phyloP scores from a whole-genome alignment of 2,329 filamentous ascomycete species.

The Fusarium bulbicola region DNA sequence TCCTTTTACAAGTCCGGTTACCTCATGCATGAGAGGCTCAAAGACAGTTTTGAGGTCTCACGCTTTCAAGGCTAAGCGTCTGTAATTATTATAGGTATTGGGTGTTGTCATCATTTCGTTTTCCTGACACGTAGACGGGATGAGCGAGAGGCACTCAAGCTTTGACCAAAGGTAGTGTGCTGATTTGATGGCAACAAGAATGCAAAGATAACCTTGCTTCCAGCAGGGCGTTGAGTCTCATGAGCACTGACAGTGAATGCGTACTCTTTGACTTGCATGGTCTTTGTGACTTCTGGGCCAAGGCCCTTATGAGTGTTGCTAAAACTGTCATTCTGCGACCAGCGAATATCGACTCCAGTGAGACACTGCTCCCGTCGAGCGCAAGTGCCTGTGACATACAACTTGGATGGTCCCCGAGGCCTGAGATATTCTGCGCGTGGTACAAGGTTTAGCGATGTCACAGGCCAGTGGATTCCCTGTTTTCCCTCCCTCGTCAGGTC shows the following conservation, averaged over 20 bases:
- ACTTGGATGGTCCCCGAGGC: background rate
- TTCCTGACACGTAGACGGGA: fast-evolving
- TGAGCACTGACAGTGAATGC: background rate
- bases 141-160: background rate
- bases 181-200: background rate
- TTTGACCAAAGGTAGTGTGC: background rate
- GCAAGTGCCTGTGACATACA: background rate
- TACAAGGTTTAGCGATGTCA: background rate
- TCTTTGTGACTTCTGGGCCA: background rate
- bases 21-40: background rate
- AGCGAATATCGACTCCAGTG: background rate
- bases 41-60: background rate
- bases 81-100: background rate
- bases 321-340: background rate
- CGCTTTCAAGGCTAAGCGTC: background rate
- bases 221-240: background rate
- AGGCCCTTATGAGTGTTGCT: background rate
- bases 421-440: background rate
- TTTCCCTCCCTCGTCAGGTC: background rate
- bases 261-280: background rate
- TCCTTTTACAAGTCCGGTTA: background rate
- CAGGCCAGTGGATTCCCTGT: background rate
- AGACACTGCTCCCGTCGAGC: background rate
- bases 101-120: background rate
- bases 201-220: background rate